Evolutionary conservation across 1,139 yeast species (phyloP).

Genomic region (Magnusiomyces sp.): DNA sequence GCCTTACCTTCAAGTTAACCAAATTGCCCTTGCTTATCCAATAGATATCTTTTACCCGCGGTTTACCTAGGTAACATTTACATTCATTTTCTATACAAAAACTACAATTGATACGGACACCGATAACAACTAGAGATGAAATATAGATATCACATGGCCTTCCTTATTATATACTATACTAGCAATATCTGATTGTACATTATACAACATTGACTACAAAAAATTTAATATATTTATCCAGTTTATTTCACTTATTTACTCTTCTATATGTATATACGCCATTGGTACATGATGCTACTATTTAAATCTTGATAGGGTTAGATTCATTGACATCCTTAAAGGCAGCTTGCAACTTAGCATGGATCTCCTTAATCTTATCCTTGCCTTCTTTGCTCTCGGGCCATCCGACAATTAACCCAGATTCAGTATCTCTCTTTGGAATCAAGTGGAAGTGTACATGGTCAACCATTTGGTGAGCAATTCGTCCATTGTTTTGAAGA

Average conservation of each 20-base stretch:
- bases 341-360: slow-evolving; percentile 44
- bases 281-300: too few species aligned
- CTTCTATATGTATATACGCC: background rate
- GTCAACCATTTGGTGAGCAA: slow-evolving; percentile 90
- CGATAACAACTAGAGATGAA: too few species aligned
- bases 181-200: too few species aligned
- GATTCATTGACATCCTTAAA: slow-evolving; percentile 1
- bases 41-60: too few species aligned
- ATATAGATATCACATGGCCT: too few species aligned
- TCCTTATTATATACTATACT: too few species aligned
- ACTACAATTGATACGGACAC: too few species aligned
- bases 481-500: slow-evolving; percentile 83
- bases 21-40: too few species aligned
- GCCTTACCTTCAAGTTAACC: too few species aligned
- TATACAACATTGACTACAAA: background rate
- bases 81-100: too few species aligned
- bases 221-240: background rate
- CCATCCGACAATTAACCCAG: slow-evolving; percentile 87
- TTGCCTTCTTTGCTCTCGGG: slow-evolving; percentile 61
- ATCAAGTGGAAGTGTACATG: slow-evolving; percentile 96
- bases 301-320: slow-evolving; percentile 2
- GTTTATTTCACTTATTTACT: background rate
- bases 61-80: too few species aligned
- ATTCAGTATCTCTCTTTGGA: slow-evolving; percentile 62
- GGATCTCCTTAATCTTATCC: slow-evolving; percentile 59